These are phyloP conservation scores for Kurtzmaniella quercitrusa DNA, from an alignment of 1,139 yeast genomes.

Conservation along the genomic window DNA sequence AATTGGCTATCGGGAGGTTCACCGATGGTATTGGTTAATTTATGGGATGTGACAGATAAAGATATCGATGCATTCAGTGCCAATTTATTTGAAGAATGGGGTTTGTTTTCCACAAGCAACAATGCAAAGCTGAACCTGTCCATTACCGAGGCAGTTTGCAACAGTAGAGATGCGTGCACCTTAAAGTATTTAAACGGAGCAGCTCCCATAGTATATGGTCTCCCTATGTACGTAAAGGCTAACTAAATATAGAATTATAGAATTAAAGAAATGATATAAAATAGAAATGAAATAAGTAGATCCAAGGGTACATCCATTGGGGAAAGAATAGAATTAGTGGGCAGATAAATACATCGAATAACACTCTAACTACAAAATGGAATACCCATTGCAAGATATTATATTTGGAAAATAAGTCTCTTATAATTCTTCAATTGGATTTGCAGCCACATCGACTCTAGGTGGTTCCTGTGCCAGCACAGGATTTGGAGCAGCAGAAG, in stretches of 20 bases:
- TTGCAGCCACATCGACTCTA: slow-evolving; percentile 6
- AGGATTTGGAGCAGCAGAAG: slow-evolving; percentile 4
- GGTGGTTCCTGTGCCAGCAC: slow-evolving; percentile 7
- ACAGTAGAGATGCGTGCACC: slow-evolving; percentile 10
- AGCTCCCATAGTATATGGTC: slow-evolving; percentile 30
- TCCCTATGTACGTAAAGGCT: slow-evolving; percentile 13
- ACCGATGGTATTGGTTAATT: slow-evolving; percentile 76
- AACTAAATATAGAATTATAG: not conserved
- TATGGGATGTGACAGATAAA: slow-evolving; percentile 97
- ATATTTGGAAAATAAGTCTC: not conserved
- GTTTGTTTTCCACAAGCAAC: slow-evolving; percentile 32
- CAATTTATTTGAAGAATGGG: slow-evolving; percentile 58
- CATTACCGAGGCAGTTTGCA: slow-evolving; percentile 36
- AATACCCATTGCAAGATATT: not conserved
- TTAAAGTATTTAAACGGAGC: slow-evolving; percentile 25
- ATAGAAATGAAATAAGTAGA: no score
- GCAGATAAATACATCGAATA: no score
- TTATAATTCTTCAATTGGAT: slow-evolving; percentile 1
- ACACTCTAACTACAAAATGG: not conserved
- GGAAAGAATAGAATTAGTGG: no score
- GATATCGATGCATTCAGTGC: slow-evolving; percentile 81
- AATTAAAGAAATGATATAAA: not conserved
- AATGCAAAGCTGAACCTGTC: slow-evolving; percentile 2
- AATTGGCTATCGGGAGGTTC: slow-evolving; percentile 78
- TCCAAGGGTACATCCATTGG: no score